These are phyloP conservation scores for Aspergillus transmontanensis DNA, from an alignment of 2,329 filamentous ascomycete species.

Conservation along the genomic window DNA sequence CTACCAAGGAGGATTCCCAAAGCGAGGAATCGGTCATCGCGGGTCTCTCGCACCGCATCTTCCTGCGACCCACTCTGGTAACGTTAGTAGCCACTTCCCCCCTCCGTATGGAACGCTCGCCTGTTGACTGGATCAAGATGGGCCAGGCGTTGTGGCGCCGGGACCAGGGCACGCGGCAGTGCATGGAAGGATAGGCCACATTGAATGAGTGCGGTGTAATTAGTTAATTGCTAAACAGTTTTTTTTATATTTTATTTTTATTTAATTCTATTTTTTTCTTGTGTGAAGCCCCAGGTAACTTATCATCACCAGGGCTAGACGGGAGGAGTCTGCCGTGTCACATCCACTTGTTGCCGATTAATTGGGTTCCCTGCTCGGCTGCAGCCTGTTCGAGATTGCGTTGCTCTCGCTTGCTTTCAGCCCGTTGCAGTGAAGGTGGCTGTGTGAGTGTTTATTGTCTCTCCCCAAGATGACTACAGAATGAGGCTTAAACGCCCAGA, in stretches of 20 bases:
- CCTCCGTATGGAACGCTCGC: neutral
- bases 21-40: neutral
- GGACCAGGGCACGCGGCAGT: slow-evolving; percentile 11
- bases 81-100: neutral
- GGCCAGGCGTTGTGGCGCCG: slow-evolving; percentile 16
- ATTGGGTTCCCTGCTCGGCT: slow-evolving; percentile 7
- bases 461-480: neutral
- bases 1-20: neutral
- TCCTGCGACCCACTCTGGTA: slow-evolving; percentile 11
- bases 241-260: too few relatives aligned
- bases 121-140: neutral
- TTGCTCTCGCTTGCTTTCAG: neutral
- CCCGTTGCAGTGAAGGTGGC: slow-evolving; percentile 2
- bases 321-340: slow-evolving; percentile 13
- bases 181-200: neutral
- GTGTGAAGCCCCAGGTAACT: neutral
- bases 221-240: neutral
- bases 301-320: slow-evolving; percentile 6
- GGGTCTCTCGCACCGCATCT: neutral
- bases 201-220: neutral
- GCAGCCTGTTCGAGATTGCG: slow-evolving; percentile 1
- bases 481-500: slow-evolving; percentile 14
- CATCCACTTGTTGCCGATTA: slow-evolving; percentile 13
- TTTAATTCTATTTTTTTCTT: neutral
- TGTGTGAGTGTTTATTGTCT: neutral